A percentile compares a stretch with the other conserved stretches of the same genome.
These are phyloP conservation scores for Vicia faba DNA, from an alignment of 306 rosid genomes.

Conservation along the genomic window DNA sequence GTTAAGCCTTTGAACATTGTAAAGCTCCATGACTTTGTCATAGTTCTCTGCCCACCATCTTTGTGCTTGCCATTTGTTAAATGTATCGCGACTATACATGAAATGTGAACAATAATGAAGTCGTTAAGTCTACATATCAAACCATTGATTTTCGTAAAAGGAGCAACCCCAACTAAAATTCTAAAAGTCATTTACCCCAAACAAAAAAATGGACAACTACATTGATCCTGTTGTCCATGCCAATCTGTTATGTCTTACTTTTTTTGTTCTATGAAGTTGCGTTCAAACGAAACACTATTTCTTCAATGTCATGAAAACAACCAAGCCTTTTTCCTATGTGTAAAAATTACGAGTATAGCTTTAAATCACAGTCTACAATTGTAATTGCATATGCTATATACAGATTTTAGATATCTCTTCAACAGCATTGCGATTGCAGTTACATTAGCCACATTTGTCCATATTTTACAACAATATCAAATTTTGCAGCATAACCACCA, in stretches of 20 bases:
- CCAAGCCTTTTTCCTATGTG: background rate
- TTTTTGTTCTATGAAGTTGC: background rate
- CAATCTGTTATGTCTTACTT: background rate
- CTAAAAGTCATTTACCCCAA: no score
- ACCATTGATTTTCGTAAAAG: no score
- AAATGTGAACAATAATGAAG: conserved; percentile 27
- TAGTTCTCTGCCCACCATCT: conserved; percentile 68
- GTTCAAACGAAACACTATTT: conserved; percentile 1
- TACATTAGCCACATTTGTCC: background rate
- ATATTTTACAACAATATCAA: background rate
- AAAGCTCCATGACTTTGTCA: conserved; percentile 65
- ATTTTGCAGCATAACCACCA: background rate
- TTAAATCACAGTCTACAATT: background rate
- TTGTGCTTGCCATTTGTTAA: conserved; percentile 70
- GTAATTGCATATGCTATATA: background rate
- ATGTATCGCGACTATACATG: conserved; percentile 51
- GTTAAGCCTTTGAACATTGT: conserved; percentile 57
- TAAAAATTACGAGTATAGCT: background rate
- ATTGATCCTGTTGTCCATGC: conserved; percentile 7
- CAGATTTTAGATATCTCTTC: background rate
- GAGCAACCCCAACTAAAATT: no score
- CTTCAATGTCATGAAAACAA: background rate
- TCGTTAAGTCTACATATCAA: background rate
- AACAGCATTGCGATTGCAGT: background rate
- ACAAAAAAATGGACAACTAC: background rate